A percentile compares a stretch with the other conserved stretches of the same genome.
Evolutionary conservation across 768 basidiomycete genomes (phyloP).

Genomic region (Amyloporia xantha): DNA sequence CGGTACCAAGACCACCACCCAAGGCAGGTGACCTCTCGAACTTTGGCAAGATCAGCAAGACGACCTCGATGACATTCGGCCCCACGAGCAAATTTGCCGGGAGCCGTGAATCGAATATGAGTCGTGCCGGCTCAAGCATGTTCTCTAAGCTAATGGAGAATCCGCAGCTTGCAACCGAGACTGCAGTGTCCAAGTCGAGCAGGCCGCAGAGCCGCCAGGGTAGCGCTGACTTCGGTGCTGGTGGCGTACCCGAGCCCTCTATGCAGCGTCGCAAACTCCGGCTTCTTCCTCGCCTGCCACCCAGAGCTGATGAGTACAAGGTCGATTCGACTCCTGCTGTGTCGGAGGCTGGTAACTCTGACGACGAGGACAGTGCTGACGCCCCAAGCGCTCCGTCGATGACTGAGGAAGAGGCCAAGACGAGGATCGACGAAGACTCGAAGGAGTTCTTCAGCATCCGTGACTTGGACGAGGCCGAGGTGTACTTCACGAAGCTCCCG

Average conservation of each 20-base stretch:
- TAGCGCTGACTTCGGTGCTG: slow-evolving; percentile 42
- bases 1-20: slow-evolving; percentile 44
- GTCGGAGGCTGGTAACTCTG: slow-evolving; percentile 54
- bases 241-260: slow-evolving; percentile 38
- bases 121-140: slow-evolving; percentile 85
- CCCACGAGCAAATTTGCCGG: slow-evolving; percentile 79
- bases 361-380: slow-evolving; percentile 39
- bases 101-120: slow-evolving; percentile 57
- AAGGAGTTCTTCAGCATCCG: slow-evolving; percentile 87
- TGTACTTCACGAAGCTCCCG: slow-evolving; percentile 75
- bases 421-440: slow-evolving; percentile 72
- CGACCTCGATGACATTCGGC: slow-evolving; percentile 67
- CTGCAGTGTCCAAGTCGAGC: slow-evolving; percentile 40
- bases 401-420: slow-evolving; percentile 59
- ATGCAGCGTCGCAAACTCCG: slow-evolving; percentile 64
- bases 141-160: slow-evolving; percentile 77
- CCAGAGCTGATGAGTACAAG: slow-evolving; percentile 39
- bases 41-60: slow-evolving; percentile 80
- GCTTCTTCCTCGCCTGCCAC: slow-evolving; percentile 74
- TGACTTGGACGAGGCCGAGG: slow-evolving; percentile 81
- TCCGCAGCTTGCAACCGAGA: slow-evolving; percentile 48
- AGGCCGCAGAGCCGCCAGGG: slow-evolving; percentile 43
- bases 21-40: slow-evolving; percentile 83
- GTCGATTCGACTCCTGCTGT: slow-evolving; percentile 38
- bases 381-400: slow-evolving; percentile 38